Conservation (phyloP, 257 asterid genomes). For the Nicotiana sylvestris region DNA sequence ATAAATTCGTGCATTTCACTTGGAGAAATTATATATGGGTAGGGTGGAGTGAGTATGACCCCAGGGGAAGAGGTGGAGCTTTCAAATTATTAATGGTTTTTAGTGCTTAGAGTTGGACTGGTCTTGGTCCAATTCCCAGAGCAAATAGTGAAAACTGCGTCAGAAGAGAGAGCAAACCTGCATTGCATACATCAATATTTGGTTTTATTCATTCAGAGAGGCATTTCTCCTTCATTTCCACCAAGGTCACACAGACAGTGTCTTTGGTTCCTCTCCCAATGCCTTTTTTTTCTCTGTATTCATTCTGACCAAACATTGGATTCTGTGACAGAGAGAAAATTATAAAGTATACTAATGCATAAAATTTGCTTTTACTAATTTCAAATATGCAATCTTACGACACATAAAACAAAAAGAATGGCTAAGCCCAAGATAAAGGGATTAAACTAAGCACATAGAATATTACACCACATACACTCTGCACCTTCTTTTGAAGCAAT, state of each 20-base stretch:
- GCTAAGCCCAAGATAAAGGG: constrained; percentile 43
- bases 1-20: not conserved
- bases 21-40: not conserved
- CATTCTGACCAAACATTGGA: constrained; percentile 41
- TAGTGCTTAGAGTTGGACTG: constrained; percentile 47
- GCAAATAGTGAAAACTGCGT: constrained; percentile 47
- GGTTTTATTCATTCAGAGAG: not conserved
- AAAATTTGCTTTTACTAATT: constrained; percentile 14
- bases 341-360: not conserved
- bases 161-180: constrained; percentile 28
- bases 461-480: constrained; percentile 45
- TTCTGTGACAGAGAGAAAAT: constrained; percentile 22
- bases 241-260: constrained; percentile 3
- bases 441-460: constrained; percentile 40
- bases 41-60: not conserved
- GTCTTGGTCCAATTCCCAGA: constrained; percentile 76
- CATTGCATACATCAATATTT: constrained; percentile 3
- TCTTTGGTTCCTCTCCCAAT: constrained; percentile 37
- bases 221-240: constrained; percentile 8
- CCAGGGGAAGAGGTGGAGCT: not conserved
- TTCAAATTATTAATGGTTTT: constrained; percentile 15
- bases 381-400: constrained; percentile 32
- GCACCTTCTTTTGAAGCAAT: constrained; percentile 61
- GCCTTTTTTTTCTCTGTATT: constrained; percentile 24
- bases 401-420: constrained; percentile 59